Evolutionary conservation across 192 early-diverging fungal species (phyloP), one percentile per base, ranked within the genome.

Genomic region (Gamsiella multidivaricata): DNA sequence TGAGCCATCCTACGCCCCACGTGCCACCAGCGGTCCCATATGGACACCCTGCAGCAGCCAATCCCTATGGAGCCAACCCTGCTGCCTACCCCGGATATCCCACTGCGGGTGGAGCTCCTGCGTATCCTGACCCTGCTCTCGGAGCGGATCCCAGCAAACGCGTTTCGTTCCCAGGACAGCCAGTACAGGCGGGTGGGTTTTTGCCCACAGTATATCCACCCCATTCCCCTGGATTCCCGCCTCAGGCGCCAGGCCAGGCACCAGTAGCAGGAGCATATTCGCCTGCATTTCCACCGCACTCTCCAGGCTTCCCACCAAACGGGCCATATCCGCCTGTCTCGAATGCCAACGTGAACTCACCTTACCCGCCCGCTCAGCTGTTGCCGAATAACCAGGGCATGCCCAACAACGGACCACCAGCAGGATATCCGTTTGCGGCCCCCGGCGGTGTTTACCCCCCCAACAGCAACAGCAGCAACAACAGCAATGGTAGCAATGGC

Each of bases 81-180:
- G 54, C 23, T 5, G 65, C 37, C n/a, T 78, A 69, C 23, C 65
- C 74, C 20, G 61, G 59, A 32, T 76, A 76, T 46, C 73, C 74
- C 10, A 29, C 70, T n/a, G 57, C 67, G 1, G 23, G 49, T 28
- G 71, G 37, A 23, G 29, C 29, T 23, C 54, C 42, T 14, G 17
- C 45, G 3, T 76, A 61, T 34, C 33, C 52, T 6, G 72, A 76
- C n/a, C 72, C 72, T 37, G 54, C 7, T 8, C 46, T 66, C 22
- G 47, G 31, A 3, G 65, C 64, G 5, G 72, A 76, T 11, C 64
- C 65, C 23, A 73, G 45, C 54, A 76, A 68, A 23, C 72, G 72
- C 2, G 43, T 47, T 22, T 76, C 72, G 5, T 76, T 67, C 46
- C 39, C 56, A 47, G 72, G 72, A 61, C 72, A 61, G 22, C 33